Conservation (phyloP, 495 filamentous ascomycete species). For the Beverwykella pulmonaria region DNA sequence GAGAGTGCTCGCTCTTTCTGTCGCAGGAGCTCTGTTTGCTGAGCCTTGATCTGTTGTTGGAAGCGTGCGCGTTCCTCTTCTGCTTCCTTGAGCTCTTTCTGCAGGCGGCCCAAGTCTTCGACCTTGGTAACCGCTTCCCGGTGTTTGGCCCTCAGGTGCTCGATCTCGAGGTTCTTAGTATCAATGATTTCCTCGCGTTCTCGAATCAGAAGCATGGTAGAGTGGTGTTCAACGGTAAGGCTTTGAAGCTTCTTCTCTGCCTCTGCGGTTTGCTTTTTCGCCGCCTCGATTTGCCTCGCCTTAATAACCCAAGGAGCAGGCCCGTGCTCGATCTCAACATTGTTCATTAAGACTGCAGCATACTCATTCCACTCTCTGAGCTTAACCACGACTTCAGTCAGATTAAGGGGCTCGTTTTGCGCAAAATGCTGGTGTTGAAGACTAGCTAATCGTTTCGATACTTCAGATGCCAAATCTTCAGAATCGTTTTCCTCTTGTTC, state of each 20-base stretch:
- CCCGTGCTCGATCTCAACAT: constrained; percentile 79
- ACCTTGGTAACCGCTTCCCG: constrained; percentile 68
- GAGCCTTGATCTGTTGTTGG: constrained; percentile 2
- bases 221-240: constrained; percentile 71
- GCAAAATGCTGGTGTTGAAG: background rate
- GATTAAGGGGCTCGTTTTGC: background rate
- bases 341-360: constrained; percentile 74
- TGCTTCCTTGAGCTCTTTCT: constrained; percentile 9
- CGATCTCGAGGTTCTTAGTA: constrained; percentile 83
- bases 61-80: constrained; percentile 1
- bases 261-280: constrained; percentile 75
- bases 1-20: constrained; percentile 1
- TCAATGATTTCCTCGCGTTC: constrained; percentile 68
- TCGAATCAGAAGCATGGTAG: constrained; percentile 64
- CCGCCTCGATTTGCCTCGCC: constrained; percentile 72
- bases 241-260: constrained; percentile 59
- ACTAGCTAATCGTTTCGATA: background rate
- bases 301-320: constrained; percentile 83
- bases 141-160: constrained; percentile 83
- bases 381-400: constrained; percentile 63
- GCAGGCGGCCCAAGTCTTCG: constrained; percentile 58
- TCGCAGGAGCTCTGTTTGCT: constrained; percentile 1
- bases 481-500: background rate
- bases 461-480: background rate
- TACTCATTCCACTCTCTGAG: constrained; percentile 69